phyloP scores from a whole-genome alignment of 2,329 filamentous ascomycete genomes.

The Sphaerulina populicola region DNA sequence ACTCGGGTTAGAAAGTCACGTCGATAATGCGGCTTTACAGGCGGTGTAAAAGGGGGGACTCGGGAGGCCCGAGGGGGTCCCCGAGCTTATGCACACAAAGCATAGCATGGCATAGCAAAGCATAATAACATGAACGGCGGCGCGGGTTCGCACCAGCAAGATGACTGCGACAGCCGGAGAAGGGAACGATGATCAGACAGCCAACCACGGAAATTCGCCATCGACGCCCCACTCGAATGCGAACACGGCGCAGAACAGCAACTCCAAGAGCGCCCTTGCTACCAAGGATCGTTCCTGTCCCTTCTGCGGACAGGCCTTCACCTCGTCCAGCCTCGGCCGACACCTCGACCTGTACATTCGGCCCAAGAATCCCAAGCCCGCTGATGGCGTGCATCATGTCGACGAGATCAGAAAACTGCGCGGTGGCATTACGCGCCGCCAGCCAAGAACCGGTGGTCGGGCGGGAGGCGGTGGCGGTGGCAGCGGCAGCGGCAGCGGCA shows the following conservation, averaged over 20 bases:
- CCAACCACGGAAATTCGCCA: constrained; percentile 20
- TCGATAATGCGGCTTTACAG: too few species aligned
- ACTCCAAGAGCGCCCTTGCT: constrained; percentile 37
- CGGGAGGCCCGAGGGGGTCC: too few species aligned
- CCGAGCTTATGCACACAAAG: background rate
- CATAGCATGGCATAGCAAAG: background rate
- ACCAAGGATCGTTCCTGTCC: constrained; percentile 78
- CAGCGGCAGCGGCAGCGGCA: background rate
- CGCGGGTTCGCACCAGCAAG: background rate
- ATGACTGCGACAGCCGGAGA: background rate
- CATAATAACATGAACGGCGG: background rate
- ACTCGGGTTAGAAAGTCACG: too few species aligned
- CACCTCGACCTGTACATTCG: constrained; percentile 93
- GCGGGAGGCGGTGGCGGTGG: constrained; percentile 7
- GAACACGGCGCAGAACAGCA: constrained; percentile 10
- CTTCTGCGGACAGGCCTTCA: constrained; percentile 83
- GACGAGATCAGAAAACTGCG: constrained; percentile 78
- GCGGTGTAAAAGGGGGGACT: too few species aligned
- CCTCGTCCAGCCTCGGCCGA: constrained; percentile 83
- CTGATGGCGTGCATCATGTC: constrained; percentile 83
- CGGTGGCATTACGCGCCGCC: constrained; percentile 75
- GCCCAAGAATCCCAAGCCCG: constrained; percentile 78
- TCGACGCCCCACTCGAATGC: constrained; percentile 22
- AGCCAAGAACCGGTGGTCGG: constrained; percentile 51
- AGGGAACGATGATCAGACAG: constrained; percentile 13